Conservation (phyloP, 441 rosid species). For the Eugenia klotzschiana region DNA sequence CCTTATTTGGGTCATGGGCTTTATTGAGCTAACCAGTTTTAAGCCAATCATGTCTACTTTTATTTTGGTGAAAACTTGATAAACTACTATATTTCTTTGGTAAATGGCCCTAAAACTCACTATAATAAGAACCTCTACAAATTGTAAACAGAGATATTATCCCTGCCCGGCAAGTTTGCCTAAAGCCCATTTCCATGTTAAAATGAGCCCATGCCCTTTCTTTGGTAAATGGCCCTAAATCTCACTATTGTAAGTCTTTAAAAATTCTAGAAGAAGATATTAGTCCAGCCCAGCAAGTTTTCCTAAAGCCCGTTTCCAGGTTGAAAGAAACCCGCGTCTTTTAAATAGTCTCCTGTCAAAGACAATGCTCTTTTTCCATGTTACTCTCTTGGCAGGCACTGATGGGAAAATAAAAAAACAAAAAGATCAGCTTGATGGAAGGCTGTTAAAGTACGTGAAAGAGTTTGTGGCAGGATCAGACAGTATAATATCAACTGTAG, state of each 20-base stretch:
- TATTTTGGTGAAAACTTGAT: not conserved
- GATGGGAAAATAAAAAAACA: not conserved
- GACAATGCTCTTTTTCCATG: not conserved
- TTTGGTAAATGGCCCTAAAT: not conserved
- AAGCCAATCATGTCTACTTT: not conserved
- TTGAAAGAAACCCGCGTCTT: not conserved
- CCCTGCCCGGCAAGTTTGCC: not conserved
- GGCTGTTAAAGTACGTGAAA: not conserved
- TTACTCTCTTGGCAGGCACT: not conserved
- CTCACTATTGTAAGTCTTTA: not conserved
- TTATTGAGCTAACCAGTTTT: not conserved
- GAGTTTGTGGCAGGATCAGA: not conserved
- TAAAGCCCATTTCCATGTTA: not conserved
- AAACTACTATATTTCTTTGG: not conserved
- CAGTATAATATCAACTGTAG: not conserved
- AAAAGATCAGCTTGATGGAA: not conserved
- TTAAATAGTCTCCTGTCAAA: not conserved
- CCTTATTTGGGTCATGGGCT: not conserved
- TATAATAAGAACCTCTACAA: not conserved
- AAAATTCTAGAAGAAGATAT: not conserved
- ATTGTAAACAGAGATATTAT: not conserved
- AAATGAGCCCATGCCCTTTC: not conserved
- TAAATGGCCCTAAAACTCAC: not conserved
- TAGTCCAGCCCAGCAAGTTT: not conserved
- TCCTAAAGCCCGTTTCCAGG: not conserved